A percentile compares a stretch with the other conserved stretches of the same genome.
These are phyloP conservation scores for Microglena sp. DNA, from an alignment of 139 green algal species.

Conservation along the genomic window DNA sequence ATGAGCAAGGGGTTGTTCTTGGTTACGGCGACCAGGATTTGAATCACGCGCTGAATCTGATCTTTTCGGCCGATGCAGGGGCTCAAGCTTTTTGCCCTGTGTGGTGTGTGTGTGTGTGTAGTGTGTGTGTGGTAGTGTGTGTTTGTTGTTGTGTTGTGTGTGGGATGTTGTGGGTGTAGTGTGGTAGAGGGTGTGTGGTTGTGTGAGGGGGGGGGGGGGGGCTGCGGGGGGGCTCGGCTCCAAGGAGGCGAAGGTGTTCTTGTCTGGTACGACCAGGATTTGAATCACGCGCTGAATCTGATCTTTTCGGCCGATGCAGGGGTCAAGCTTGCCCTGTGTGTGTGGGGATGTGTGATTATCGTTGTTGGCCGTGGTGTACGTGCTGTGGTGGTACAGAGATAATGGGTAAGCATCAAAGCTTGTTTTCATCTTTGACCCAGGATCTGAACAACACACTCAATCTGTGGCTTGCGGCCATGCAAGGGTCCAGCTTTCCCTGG, in stretches of 20 bases:
- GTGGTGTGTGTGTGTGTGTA: too few species aligned
- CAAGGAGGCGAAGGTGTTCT: too few species aligned
- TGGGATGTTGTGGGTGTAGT: too few species aligned
- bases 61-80: slow-evolving; percentile 88
- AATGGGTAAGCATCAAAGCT: too few species aligned
- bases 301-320: slow-evolving; percentile 86
- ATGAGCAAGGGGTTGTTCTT: slow-evolving; percentile 97
- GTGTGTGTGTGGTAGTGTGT: too few species aligned
- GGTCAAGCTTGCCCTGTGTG: slow-evolving; percentile 97
- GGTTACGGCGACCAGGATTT: slow-evolving; percentile 92
- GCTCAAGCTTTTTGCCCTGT: slow-evolving; percentile 98
- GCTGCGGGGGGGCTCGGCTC: too few species aligned
- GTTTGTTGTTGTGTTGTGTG: too few species aligned
- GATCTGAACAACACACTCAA: slow-evolving; percentile 98
- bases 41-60: slow-evolving; percentile 97
- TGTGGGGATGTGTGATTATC: too few species aligned
- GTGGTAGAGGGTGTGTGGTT: too few species aligned
- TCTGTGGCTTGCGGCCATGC: slow-evolving; percentile 92
- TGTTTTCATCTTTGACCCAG: slow-evolving; percentile 92
- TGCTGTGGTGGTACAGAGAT: too few species aligned
- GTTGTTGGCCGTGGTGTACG: too few species aligned
- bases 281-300: slow-evolving; percentile 99
- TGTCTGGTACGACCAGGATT: slow-evolving; percentile 96
- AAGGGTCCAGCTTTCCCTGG: slow-evolving; percentile 98
- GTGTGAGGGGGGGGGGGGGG: too few species aligned